phyloP scores from a whole-genome alignment of 2,329 filamentous ascomycete genomes.

The Pseudogymnoascus sp. region DNA sequence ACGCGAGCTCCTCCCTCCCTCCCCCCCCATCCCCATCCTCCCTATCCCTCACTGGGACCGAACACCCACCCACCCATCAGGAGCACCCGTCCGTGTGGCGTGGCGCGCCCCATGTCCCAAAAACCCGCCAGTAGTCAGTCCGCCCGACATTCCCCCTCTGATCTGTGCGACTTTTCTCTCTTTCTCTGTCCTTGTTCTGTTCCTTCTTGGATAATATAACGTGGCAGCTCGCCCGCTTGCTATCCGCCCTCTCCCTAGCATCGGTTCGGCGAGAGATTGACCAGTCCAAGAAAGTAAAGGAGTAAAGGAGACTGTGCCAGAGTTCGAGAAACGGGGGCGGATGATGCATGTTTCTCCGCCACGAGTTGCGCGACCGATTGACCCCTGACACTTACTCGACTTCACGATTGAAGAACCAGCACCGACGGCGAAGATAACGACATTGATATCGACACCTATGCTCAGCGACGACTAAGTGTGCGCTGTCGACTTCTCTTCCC shows the following conservation, averaged over 20 bases:
- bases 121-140: slow-evolving; percentile 1
- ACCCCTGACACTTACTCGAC: background rate
- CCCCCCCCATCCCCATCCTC: background rate
- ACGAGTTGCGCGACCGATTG: background rate
- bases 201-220: background rate
- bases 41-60: background rate
- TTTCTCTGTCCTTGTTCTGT: background rate
- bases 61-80: background rate
- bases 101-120: background rate
- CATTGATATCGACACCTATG: background rate
- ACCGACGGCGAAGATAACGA: background rate
- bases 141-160: background rate
- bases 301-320: background rate
- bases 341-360: slow-evolving; percentile 2
- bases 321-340: background rate
- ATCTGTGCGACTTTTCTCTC: background rate
- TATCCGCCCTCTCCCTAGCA: background rate
- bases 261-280: background rate
- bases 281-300: background rate
- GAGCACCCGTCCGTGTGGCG: background rate
- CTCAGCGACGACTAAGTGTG: background rate
- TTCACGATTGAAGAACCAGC: background rate
- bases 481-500: background rate
- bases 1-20: background rate
- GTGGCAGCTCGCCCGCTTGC: background rate